These are phyloP conservation scores for Kwoniella newhampshirensis DNA, from an alignment of 768 basidiomycete genomes.

Conservation along the genomic window DNA sequence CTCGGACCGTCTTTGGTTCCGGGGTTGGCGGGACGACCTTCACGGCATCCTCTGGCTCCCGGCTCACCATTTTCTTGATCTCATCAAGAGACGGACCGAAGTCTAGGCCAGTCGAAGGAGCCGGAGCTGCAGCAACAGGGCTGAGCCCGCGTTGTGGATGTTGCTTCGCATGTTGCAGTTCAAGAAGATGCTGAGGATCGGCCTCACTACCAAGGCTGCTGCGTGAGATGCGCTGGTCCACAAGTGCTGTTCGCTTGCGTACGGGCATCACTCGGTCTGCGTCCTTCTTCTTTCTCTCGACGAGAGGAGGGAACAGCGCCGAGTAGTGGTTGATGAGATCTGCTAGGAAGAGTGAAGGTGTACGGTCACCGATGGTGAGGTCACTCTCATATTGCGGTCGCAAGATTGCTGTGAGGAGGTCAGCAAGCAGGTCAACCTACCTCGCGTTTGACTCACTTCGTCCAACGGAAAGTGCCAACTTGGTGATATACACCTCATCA, in stretches of 20 bases:
- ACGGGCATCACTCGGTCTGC: conserved; percentile 78
- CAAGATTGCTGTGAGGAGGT: conserved; percentile 62
- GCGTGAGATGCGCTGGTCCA: conserved; percentile 85
- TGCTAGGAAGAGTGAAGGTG: conserved; percentile 73
- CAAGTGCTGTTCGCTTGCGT: conserved; percentile 79
- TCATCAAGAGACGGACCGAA: conserved; percentile 6
- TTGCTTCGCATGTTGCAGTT: conserved; percentile 59
- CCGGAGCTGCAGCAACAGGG: neutral
- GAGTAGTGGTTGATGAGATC: conserved; percentile 77
- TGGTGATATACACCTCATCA: conserved; percentile 77
- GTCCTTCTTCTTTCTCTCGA: conserved; percentile 81
- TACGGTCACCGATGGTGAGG: conserved; percentile 89
- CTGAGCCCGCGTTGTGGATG: conserved; percentile 55
- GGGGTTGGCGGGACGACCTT: conserved; percentile 31
- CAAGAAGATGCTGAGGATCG: conserved; percentile 69
- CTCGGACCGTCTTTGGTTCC: neutral
- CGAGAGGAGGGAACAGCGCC: conserved; percentile 72
- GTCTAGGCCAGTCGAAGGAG: neutral
- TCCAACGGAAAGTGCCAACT: conserved; percentile 82
- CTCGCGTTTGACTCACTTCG: conserved; percentile 64
- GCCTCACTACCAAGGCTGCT: conserved; percentile 68
- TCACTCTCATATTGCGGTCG: conserved; percentile 79
- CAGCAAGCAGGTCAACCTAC: neutral
- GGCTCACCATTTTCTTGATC: no score
- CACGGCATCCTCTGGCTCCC: conserved; percentile 2